A percentile compares a stretch with the other conserved stretches of the same genome.
These are phyloP conservation scores for Cladophialophora bantiana DNA, from an alignment of 2,329 filamentous ascomycete species.

Conservation along the genomic window DNA sequence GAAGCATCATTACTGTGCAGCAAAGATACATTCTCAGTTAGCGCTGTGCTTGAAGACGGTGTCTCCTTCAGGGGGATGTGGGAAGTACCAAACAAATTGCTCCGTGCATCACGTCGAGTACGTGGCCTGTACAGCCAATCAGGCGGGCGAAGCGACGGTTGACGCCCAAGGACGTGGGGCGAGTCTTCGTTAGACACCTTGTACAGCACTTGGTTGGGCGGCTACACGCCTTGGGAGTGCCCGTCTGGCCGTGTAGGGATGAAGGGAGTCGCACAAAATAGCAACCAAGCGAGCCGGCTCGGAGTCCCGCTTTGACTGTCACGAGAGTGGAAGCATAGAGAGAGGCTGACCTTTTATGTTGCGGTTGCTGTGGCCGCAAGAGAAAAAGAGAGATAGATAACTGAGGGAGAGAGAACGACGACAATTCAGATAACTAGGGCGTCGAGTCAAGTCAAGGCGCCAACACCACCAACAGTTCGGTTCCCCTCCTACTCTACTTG, in stretches of 20 bases:
- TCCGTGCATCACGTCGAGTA: slow-evolving; percentile 8
- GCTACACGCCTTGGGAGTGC: slow-evolving; percentile 25
- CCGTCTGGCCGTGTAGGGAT: background rate
- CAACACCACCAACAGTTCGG: background rate
- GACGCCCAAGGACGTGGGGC: slow-evolving; percentile 36
- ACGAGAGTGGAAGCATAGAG: background rate
- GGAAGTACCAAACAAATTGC: background rate
- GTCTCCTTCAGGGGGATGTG: background rate
- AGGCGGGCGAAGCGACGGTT: slow-evolving; percentile 24
- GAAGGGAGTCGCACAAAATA: slow-evolving; percentile 4
- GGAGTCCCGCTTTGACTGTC: background rate
- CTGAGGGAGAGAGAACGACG: background rate
- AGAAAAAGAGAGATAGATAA: background rate
- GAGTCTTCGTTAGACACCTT: slow-evolving; percentile 16
- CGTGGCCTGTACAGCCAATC: slow-evolving; percentile 23
- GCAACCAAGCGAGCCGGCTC: background rate
- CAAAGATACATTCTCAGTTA: background rate
- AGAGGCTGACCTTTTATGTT: background rate
- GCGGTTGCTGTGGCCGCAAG: slow-evolving; percentile 3
- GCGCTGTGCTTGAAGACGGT: background rate
- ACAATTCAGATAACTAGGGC: background rate
- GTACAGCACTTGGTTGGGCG: slow-evolving; percentile 34
- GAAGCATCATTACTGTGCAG: background rate
- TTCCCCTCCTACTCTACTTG: background rate
- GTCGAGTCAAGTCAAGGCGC: slow-evolving; percentile 5